Base-by-base conservation (phyloP, 1,284 basidiomycete species). In the Pterula multifida region DNA sequence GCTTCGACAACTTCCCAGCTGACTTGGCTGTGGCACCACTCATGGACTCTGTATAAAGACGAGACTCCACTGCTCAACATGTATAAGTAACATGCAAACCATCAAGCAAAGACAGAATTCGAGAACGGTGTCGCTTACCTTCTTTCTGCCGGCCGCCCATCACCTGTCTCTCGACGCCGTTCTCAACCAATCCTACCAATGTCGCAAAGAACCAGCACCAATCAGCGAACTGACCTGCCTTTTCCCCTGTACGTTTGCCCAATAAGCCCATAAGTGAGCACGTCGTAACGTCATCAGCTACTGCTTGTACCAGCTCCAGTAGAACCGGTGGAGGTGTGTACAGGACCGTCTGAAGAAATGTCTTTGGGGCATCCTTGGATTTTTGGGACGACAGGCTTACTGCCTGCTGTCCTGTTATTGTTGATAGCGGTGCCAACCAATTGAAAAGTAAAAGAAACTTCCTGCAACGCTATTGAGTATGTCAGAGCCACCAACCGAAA, bases 131-230 rank as follows among this genome's bases (percentile, higher is more conserved):
- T n/a, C n/a, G n/a, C 61, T 56, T 55, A 79, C 85, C 76, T 70
- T 83, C 70, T 42, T 75, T 70, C 59, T 79, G 76, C 49, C 78
- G 69, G 54, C 72, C 72, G 39, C 68, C 71, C 42, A 86, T 79
- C 55, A 89, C 73, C 54, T 75, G 72, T 55, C 81, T 69, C 61
- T 90, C 85, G 1, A 90, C 78, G 3, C 76, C 75, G 60, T 90
- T 87, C 67, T 89, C 86, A 3, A 90, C 84, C 3, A 90, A 67
- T 45, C 81, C 79, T 9, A 85, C 84, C 17, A 90, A 67, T 0
- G 85, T 90, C 21, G 80, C 70, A 21, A 82, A 67, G 57, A 90
- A 73, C 87, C 86, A 90, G 60, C 86, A 87, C 82, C 84, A 88
- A 61, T 90, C 78, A 0, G 86, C 78, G 58, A 88, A 78, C 21